A percentile compares a stretch with the other conserved stretches of the same genome.
phyloP scores from a whole-genome alignment of 2,329 filamentous ascomycete genomes.

The Graphilbum ipis-grandicollis region DNA sequence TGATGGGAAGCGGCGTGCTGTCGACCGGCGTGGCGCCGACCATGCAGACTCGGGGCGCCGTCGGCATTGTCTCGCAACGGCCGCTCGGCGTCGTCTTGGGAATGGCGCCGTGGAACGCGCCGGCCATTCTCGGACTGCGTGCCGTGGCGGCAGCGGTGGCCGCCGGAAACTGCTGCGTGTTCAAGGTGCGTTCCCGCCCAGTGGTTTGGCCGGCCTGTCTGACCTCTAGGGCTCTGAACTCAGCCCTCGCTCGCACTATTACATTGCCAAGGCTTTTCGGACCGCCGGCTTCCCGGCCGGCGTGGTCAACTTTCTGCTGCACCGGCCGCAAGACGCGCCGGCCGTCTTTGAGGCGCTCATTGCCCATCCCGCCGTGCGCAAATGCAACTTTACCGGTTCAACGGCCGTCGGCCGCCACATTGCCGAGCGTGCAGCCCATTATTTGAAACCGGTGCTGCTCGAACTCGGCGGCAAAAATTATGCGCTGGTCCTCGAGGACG shows the following conservation, averaged over 20 bases:
- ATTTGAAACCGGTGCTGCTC: conserved; percentile 40
- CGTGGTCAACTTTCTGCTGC: conserved; percentile 56
- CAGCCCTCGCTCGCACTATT: conserved; percentile 41
- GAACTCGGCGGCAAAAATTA: conserved; percentile 45
- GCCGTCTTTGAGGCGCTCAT: conserved; percentile 50
- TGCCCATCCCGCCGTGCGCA: conserved; percentile 46
- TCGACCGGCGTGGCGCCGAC: too few relatives aligned
- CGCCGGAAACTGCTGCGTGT: too few relatives aligned
- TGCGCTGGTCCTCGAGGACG: conserved; percentile 40
- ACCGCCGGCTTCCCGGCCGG: conserved; percentile 60
- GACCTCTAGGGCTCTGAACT: conserved; percentile 48
- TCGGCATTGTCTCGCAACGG: too few relatives aligned
- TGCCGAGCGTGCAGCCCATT: conserved; percentile 47
- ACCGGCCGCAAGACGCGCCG: conserved; percentile 43
- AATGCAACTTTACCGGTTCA: conserved; percentile 59
- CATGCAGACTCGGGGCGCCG: too few relatives aligned
- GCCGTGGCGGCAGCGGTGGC: too few relatives aligned
- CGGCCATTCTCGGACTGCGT: too few relatives aligned
- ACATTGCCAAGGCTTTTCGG: conserved; percentile 45
- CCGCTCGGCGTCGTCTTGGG: too few relatives aligned
- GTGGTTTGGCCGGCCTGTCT: too few relatives aligned
- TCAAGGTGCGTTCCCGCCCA: too few relatives aligned
- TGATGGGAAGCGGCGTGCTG: too few relatives aligned
- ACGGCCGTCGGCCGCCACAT: conserved; percentile 49
- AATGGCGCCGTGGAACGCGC: too few relatives aligned